Percentiles rank a stretch among this genome's conserved stretches.
These are phyloP conservation scores for Coemansia aciculifera DNA, from an alignment of 192 early-diverging fungal species.

Conservation along the genomic window DNA sequence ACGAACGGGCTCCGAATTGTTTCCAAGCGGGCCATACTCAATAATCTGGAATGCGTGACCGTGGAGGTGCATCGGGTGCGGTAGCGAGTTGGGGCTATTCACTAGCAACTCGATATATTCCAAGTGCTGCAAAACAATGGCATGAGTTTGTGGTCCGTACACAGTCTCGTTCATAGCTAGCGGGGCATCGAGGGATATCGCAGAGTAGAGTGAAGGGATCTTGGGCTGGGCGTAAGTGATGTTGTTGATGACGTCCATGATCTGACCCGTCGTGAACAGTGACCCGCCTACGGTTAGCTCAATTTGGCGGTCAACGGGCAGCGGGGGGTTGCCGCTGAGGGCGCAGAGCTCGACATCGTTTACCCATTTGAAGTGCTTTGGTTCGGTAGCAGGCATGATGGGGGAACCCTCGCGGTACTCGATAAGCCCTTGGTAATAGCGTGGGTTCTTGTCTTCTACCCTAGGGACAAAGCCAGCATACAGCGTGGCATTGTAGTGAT, in stretches of 20 bases:
- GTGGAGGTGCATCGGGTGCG: conserved; percentile 78
- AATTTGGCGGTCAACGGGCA: conserved; percentile 14
- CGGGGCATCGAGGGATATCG: conserved; percentile 54
- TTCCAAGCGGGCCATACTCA: conserved; percentile 51
- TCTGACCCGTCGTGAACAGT: conserved; percentile 60
- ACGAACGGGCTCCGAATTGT: not conserved
- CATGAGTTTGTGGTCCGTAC: conserved; percentile 63
- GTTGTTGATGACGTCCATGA: conserved; percentile 48
- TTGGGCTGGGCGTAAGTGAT: conserved; percentile 59
- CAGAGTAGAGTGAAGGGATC: conserved; percentile 65
- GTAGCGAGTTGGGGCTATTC: conserved; percentile 64
- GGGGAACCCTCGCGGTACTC: conserved; percentile 15
- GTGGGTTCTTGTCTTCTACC: conserved; percentile 46
- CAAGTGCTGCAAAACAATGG: conserved; percentile 60
- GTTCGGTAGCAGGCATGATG: not conserved
- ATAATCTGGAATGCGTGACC: conserved; percentile 77
- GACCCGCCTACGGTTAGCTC: conserved; percentile 45
- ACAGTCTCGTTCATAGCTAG: conserved; percentile 49
- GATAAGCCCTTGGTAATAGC: conserved; percentile 14
- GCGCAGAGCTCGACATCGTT: conserved; percentile 12
- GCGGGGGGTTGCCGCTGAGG: not conserved
- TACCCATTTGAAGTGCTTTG: conserved; percentile 7
- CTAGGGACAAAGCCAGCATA: conserved; percentile 57
- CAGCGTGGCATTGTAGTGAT: conserved; percentile 66
- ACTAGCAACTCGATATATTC: conserved; percentile 64